These are phyloP conservation scores for Mucor mucedo DNA, from an alignment of 371 early-diverging fungal genomes.

Conservation along the genomic window DNA sequence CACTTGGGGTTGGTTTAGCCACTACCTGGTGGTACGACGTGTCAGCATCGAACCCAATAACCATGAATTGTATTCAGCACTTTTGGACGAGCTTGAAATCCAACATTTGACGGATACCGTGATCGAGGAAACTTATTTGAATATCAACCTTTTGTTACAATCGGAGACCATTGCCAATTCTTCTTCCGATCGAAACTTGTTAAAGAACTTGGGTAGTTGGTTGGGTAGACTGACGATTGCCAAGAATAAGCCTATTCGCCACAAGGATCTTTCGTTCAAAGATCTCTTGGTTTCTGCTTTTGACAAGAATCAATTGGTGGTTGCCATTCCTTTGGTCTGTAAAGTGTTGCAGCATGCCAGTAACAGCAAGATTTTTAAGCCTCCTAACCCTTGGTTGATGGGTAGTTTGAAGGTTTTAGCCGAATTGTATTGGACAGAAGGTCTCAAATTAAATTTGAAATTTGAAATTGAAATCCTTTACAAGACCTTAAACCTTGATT, in stretches of 20 bases:
- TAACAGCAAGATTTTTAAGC: constrained; percentile 85
- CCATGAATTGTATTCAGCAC: constrained; percentile 82
- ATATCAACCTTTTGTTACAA: constrained; percentile 82
- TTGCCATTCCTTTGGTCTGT: constrained; percentile 97
- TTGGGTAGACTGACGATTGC: constrained; percentile 93
- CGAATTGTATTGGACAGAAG: constrained; percentile 92
- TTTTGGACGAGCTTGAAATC: constrained; percentile 74
- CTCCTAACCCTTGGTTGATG: constrained; percentile 98
- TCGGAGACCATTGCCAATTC: constrained; percentile 87
- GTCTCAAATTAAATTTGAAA: constrained; percentile 90
- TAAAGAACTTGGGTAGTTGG: constrained; percentile 97
- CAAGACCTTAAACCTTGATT: constrained; percentile 82
- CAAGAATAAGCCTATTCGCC: constrained; percentile 90
- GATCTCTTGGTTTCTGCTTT: constrained; percentile 89
- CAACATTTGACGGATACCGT: constrained; percentile 67
- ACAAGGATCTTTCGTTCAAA: constrained; percentile 93
- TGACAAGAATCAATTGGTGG: constrained; percentile 81
- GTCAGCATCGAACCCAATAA: constrained; percentile 95
- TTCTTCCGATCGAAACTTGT: constrained; percentile 81
- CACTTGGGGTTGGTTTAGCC: constrained; percentile 87
- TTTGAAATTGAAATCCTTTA: constrained; percentile 97
- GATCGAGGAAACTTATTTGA: constrained; percentile 86
- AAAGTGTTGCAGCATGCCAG: constrained; percentile 90
- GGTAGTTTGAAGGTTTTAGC: constrained; percentile 87
- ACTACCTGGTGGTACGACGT: constrained; percentile 91